Percentiles rank a stretch among this genome's conserved stretches.
Conservation (phyloP, 306 rosid species). For the Luffa aegyptiaca region DNA sequence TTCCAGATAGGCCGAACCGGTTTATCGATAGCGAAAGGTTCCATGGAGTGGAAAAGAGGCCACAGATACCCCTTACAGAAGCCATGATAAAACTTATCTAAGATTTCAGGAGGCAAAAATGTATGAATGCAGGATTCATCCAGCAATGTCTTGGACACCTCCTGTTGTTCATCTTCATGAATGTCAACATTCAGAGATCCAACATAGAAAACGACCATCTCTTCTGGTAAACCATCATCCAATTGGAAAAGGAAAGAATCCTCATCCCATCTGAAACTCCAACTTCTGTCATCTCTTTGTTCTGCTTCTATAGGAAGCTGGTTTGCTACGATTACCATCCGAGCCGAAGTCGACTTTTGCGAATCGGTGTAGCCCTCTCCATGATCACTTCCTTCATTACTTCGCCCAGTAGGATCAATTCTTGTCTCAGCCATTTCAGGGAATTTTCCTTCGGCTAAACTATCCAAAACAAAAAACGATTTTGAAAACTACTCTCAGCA, state of each 20-base stretch:
- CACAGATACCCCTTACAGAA: neutral
- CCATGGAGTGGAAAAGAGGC: neutral
- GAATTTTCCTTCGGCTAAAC: too few species aligned
- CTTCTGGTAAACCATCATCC: slow-evolving; percentile 62
- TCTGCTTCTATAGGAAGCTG: neutral
- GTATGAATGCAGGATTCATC: slow-evolving; percentile 71
- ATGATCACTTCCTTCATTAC: neutral
- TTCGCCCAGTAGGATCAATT: neutral
- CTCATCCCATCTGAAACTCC: slow-evolving; percentile 70
- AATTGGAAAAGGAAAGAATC: slow-evolving; percentile 64
- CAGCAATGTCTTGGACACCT: slow-evolving; percentile 59
- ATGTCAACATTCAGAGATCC: slow-evolving; percentile 73
- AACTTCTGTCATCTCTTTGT: slow-evolving; percentile 2
- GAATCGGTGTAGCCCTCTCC: neutral
- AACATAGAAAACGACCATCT: slow-evolving; percentile 63
- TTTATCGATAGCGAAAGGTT: neutral
- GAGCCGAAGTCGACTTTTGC: neutral
- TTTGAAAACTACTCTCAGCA: too few species aligned
- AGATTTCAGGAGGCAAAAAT: slow-evolving; percentile 56
- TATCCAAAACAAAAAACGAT: too few species aligned
- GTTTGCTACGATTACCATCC: neutral
- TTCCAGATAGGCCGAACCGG: neutral
- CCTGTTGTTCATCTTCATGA: slow-evolving; percentile 60
- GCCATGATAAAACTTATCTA: neutral
- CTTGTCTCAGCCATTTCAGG: neutral